These are phyloP conservation scores for Somion occarium DNA, from an alignment of 1,284 basidiomycete genomes.

Conservation along the genomic window DNA sequence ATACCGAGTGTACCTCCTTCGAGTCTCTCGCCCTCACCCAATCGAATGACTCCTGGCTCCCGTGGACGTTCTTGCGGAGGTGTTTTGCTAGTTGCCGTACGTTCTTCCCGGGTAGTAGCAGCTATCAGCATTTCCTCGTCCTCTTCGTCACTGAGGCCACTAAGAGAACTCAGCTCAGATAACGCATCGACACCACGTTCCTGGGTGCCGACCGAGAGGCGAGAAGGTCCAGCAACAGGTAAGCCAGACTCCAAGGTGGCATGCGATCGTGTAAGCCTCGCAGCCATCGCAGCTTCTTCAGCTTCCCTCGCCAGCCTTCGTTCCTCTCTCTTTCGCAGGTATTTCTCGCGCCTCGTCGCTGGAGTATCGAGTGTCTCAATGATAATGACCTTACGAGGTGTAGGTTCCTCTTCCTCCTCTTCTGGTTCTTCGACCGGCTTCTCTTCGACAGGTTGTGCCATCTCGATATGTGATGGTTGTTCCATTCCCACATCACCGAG, in stretches of 20 bases:
- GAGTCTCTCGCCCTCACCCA: conserved; percentile 26
- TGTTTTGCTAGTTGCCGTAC: neutral
- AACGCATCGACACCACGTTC: conserved; percentile 12
- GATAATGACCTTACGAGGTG: conserved; percentile 39
- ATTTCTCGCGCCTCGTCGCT: conserved; percentile 53
- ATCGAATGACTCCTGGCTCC: conserved; percentile 10
- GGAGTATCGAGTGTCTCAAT: conserved; percentile 71
- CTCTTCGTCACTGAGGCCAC: conserved; percentile 23
- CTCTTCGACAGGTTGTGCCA: neutral
- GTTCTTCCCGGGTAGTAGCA: neutral
- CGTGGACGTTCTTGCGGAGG: conserved; percentile 11
- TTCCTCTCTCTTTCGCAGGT: conserved; percentile 41
- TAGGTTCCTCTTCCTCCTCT: conserved; percentile 14
- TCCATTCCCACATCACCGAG: neutral
- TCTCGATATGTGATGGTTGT: neutral
- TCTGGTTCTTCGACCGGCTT: neutral
- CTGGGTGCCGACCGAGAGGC: neutral
- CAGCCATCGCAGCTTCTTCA: neutral
- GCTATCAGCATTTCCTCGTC: conserved; percentile 3
- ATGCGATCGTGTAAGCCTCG: neutral
- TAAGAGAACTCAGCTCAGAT: conserved; percentile 30
- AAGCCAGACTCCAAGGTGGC: neutral
- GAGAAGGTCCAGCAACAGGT: neutral
- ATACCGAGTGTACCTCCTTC: conserved; percentile 35
- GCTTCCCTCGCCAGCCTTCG: conserved; percentile 14